Conservation (phyloP, 2,329 filamentous ascomycete species). For the Talaromyces marneffei region DNA sequence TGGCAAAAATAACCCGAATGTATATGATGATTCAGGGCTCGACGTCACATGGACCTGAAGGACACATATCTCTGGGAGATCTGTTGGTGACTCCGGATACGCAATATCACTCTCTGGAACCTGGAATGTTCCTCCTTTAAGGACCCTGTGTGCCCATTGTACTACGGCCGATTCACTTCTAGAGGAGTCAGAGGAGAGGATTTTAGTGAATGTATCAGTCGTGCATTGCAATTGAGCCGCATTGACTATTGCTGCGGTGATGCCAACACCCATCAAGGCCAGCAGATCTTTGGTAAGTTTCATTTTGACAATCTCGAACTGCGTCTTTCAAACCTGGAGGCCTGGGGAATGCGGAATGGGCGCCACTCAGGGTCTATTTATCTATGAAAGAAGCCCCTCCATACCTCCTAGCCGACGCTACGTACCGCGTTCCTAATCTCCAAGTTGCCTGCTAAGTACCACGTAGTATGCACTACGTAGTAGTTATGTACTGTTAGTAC, state of each 20-base stretch:
- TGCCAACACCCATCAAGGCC: neutral
- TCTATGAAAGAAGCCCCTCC: neutral
- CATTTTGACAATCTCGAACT: neutral
- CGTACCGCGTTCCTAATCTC: neutral
- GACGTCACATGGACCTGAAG: conserved; percentile 7
- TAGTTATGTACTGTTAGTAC: neutral
- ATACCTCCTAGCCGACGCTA: neutral
- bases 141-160: neutral
- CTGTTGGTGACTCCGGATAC: conserved; percentile 1
- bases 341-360: neutral
- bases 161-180: neutral
- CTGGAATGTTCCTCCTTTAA: neutral
- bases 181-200: neutral
- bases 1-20: conserved; percentile 2
- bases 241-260: neutral
- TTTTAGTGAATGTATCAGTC: neutral
- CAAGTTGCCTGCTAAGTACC: too few species aligned
- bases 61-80: conserved; percentile 1
- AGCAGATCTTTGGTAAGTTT: neutral
- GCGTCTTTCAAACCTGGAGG: neutral
- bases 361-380: neutral
- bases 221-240: neutral
- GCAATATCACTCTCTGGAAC: conserved; percentile 3
- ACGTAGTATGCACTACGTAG: too few species aligned
- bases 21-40: neutral